phyloP scores from a whole-genome alignment of 345 rosid species.

The Populus ilicifolia region DNA sequence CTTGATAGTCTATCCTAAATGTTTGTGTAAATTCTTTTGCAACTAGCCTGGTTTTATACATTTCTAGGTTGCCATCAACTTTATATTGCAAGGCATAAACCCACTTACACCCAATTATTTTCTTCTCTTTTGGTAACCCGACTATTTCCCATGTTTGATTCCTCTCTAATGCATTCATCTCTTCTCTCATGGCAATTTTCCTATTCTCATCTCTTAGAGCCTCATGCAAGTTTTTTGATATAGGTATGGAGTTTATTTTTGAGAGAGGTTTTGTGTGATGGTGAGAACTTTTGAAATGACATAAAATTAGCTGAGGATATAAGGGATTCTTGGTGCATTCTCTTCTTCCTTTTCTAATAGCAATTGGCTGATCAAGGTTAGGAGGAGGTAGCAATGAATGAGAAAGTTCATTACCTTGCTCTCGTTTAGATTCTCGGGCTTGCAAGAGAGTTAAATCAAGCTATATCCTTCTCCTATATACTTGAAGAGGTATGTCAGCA shows the following conservation, averaged over 20 bases:
- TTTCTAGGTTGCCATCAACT: not conserved
- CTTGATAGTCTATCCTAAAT: no score
- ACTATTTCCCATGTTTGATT: no score
- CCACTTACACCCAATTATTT: no score
- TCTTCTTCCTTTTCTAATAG: not conserved
- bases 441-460: no score
- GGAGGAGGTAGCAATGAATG: not conserved
- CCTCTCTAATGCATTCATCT: no score
- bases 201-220: no score
- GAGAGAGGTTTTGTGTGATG: not conserved
- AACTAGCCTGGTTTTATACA: not conserved
- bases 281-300: not conserved
- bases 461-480: not conserved
- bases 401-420: not conserved
- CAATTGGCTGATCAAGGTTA: not conserved
- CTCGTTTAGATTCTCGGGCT: not conserved
- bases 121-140: no score
- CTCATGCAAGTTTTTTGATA: no score
- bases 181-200: no score
- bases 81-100: no score
- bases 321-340: not conserved
- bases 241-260: no score
- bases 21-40: not conserved
- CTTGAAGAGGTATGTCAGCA: not conserved
- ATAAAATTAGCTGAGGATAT: not conserved